Evolutionary conservation across 169 alveolate species (phyloP).

Genomic region (Plasmodium yoelii): DNA sequence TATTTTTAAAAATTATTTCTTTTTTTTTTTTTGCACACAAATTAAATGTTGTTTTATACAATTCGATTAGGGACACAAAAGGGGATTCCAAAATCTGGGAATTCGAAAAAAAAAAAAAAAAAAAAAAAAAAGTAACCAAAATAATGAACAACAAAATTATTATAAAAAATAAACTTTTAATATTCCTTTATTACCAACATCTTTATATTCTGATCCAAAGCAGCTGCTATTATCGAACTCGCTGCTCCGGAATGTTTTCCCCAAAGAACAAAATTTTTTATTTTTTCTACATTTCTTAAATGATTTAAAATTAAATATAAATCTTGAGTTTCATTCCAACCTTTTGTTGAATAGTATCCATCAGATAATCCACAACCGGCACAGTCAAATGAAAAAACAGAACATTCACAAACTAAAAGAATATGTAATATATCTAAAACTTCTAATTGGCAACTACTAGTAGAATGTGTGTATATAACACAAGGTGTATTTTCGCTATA

Average conservation of each 20-base stretch:
- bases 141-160: background rate
- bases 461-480: slow-evolving; percentile 74
- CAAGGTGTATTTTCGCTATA: slow-evolving; percentile 75
- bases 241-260: slow-evolving; percentile 74
- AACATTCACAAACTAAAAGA: slow-evolving; percentile 49
- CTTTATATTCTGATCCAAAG: slow-evolving; percentile 63
- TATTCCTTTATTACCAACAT: slow-evolving; percentile 19
- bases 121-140: slow-evolving; percentile 1
- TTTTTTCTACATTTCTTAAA: slow-evolving; percentile 53
- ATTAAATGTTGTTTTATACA: slow-evolving; percentile 61
- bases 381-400: slow-evolving; percentile 73
- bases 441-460: slow-evolving; percentile 68
- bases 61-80: slow-evolving; percentile 43
- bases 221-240: slow-evolving; percentile 57
- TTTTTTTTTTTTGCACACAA: slow-evolving; percentile 37
- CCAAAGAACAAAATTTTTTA: slow-evolving; percentile 70
- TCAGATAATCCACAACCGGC: slow-evolving; percentile 75
- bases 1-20: slow-evolving; percentile 55
- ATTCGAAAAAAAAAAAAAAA: slow-evolving; percentile 1
- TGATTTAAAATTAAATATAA: slow-evolving; percentile 48
- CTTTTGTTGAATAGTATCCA: slow-evolving; percentile 61
- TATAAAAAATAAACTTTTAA: background rate
- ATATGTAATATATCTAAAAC: slow-evolving; percentile 60
- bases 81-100: slow-evolving; percentile 71
- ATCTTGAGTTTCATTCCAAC: slow-evolving; percentile 75